Conservation (phyloP, 148 eudicot genomes). For the Camellia lanceoleosa region DNA sequence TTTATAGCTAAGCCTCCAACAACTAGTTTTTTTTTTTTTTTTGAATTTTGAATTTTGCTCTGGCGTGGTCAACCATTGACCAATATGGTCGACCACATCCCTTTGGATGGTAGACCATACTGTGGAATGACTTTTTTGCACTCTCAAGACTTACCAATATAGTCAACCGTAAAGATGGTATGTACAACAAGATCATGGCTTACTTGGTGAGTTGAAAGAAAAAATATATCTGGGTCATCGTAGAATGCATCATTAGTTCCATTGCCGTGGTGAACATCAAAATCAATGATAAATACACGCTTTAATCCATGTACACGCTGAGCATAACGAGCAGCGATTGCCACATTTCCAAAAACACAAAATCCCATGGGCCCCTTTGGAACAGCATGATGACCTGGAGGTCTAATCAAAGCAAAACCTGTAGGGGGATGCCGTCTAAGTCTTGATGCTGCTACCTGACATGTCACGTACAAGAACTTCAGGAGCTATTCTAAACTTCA, state of each 20-base stretch:
- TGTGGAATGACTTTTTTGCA: no score
- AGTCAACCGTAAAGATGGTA: no score
- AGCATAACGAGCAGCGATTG: conserved; percentile 91
- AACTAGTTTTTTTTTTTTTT: no score
- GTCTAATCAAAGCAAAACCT: conserved; percentile 87
- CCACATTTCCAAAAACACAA: conserved; percentile 93
- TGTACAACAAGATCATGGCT: conserved; percentile 14
- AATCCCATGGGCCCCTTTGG: conserved; percentile 97
- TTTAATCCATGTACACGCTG: conserved; percentile 78
- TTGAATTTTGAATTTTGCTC: no score
- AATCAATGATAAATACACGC: conserved; percentile 89
- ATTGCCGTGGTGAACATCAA: conserved; percentile 97
- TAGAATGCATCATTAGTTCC: conserved; percentile 95
- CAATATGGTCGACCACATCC: no score
- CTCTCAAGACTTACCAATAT: no score
- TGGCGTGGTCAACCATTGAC: no score
- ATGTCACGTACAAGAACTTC: conserved; percentile 22
- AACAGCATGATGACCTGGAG: conserved; percentile 98
- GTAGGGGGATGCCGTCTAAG: conserved; percentile 52
- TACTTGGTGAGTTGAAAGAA: conserved; percentile 94
- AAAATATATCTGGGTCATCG: conserved; percentile 85
- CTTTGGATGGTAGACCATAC: no score
- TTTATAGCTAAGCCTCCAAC: no score
- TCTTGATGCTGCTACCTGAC: conserved; percentile 75
- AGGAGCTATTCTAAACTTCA: conserved; percentile 4